Conservation (phyloP, 805 yeast species). For the Candida jianshihensis region DNA sequence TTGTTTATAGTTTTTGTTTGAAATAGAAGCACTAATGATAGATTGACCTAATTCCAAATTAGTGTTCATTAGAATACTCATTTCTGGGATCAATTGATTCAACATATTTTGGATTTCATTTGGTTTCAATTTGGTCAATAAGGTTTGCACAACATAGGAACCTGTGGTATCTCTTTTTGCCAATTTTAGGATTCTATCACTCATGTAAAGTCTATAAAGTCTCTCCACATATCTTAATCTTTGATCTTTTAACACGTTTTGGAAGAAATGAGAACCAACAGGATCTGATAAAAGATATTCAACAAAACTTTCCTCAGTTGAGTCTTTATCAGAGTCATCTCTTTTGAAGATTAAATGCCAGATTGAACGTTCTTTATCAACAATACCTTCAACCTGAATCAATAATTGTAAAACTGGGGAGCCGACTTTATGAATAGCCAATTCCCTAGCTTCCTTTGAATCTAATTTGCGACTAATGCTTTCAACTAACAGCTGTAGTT, state of each 20-base stretch:
- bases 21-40: conserved; percentile 58
- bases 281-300: conserved; percentile 80
- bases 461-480: conserved; percentile 29
- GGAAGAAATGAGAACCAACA: conserved; percentile 91
- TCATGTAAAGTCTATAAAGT: conserved; percentile 64
- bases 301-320: conserved; percentile 70
- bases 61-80: conserved; percentile 53
- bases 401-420: conserved; percentile 83
- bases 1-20: conserved; percentile 50
- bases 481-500: conserved; percentile 44
- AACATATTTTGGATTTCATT: conserved; percentile 56
- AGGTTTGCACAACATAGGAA: conserved; percentile 66
- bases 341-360: conserved; percentile 58
- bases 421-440: conserved; percentile 71
- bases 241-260: conserved; percentile 58
- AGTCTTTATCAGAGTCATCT: conserved; percentile 42
- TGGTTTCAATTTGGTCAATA: conserved; percentile 57
- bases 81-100: conserved; percentile 59
- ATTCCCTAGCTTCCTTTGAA: conserved; percentile 53
- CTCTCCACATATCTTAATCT: conserved; percentile 66
- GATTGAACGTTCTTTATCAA: conserved; percentile 62
- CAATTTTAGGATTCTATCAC: conserved; percentile 62
- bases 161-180: conserved; percentile 83
- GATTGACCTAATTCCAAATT: conserved; percentile 65
- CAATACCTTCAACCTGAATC: conserved; percentile 74